phyloP scores from a whole-genome alignment of 495 filamentous ascomycete genomes.

The Rhizodiscina lignyota region DNA sequence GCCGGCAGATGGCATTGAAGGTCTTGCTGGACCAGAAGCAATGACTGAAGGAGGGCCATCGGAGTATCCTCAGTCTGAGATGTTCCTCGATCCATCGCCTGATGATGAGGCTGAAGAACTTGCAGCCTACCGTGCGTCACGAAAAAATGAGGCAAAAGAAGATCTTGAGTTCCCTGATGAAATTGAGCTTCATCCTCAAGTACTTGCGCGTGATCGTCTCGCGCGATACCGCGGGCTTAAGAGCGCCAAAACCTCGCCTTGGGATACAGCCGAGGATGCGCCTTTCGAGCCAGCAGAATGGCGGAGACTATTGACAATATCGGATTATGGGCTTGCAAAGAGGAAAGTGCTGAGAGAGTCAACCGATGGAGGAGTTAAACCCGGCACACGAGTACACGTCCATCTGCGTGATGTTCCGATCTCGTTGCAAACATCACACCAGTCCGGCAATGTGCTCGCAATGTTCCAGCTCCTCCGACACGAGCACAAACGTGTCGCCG shows the following conservation, averaged over 20 bases:
- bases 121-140: slow-evolving; percentile 58
- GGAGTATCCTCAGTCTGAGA: slow-evolving; percentile 80
- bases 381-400: slow-evolving; percentile 66
- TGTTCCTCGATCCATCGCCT: slow-evolving; percentile 73
- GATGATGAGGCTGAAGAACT: slow-evolving; percentile 72
- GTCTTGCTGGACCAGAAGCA: slow-evolving; percentile 28
- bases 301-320: slow-evolving; percentile 64
- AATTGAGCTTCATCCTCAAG: slow-evolving; percentile 82
- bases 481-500: slow-evolving; percentile 79
- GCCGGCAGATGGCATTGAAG: slow-evolving; percentile 41
- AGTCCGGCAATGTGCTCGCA: slow-evolving; percentile 28
- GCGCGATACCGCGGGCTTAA: slow-evolving; percentile 79
- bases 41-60: slow-evolving; percentile 60
- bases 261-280: slow-evolving; percentile 77
- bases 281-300: slow-evolving; percentile 80
- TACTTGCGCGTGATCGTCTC: slow-evolving; percentile 69
- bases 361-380: slow-evolving; percentile 64
- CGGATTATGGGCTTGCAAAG: slow-evolving; percentile 67
- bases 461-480: slow-evolving; percentile 79
- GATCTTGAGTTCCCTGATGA: slow-evolving; percentile 95
- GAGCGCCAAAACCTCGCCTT: slow-evolving; percentile 66
- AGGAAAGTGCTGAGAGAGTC: slow-evolving; percentile 62
- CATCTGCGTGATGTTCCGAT: slow-evolving; percentile 57
- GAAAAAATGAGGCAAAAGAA: slow-evolving; percentile 71
- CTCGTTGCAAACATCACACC: slow-evolving; percentile 28